Base-by-base conservation (phyloP, 139 green algal genomes). In the Volvox africanus region DNA sequence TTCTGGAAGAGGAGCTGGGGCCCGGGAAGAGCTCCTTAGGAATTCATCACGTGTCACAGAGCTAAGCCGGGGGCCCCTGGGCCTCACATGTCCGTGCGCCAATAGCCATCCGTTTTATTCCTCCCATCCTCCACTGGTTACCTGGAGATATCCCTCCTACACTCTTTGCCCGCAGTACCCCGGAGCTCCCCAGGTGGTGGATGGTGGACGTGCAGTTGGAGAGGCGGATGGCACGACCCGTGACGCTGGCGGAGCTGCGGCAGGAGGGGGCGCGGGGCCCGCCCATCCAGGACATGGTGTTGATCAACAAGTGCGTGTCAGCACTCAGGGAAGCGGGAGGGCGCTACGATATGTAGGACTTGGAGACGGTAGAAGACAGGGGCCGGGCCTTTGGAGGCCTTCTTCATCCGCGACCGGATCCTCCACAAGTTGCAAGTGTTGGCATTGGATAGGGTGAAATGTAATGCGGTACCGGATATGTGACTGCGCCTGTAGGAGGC, bases 151-250 rank as follows among this genome's bases (percentile, higher is more conserved):
- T 30, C 61, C 82, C 71, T 32, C 26, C 71, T 35, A 26, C 82
- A 9, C 13, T n/a, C 55, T 1, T 26, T 28, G 32, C 24, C 62
- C 83, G 67, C 83, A 86, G 55, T 75, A 92, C 78, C 5, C 14
- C 87, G 28, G 92, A 95, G 6, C 82, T 88, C 17, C 95, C 96
- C 28, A 92, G 88, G 36, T 97, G 95, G 65, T 97, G 94, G 93
- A 93, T 92, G 92, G 95, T 97, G 12, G 95, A 97, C 62, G 87
- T 95, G 73, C 89, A 95, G 87, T 82, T 97, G 62, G 92, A 94
- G 77, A 71, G 91, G 81, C 78, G 80, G 26, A 26, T 91, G 50
- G 71, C 33, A 21, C 61, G 90, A 26, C 69, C 69, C 3, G 85
- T 89, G 69, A 82, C 85, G 36, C 68, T 89, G 85, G 85, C 85